Evolutionary conservation across 805 yeast genomes (phyloP).

Genomic region (Nakazawaea pomicola): DNA sequence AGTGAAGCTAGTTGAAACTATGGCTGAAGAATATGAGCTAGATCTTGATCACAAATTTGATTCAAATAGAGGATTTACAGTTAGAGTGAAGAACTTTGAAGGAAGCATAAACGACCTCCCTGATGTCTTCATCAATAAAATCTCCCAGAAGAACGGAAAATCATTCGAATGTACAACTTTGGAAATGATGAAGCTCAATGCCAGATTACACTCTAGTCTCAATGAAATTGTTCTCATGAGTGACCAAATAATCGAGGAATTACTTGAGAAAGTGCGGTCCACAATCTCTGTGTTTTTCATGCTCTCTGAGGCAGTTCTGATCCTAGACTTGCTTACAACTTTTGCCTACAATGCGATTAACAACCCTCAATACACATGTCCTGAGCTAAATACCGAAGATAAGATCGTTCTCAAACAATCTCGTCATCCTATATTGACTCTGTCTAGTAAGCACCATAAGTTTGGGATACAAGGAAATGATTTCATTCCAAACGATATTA

Average conservation of each 20-base stretch:
- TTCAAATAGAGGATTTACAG: slow-evolving; percentile 30
- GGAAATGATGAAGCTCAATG: slow-evolving; percentile 33
- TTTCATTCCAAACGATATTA: slow-evolving; percentile 36
- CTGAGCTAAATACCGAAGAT: slow-evolving; percentile 28
- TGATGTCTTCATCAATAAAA: slow-evolving; percentile 27
- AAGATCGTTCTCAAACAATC: slow-evolving; percentile 25
- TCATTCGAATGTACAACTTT: slow-evolving; percentile 35
- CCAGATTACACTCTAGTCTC: slow-evolving; percentile 32
- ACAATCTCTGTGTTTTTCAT: slow-evolving; percentile 33
- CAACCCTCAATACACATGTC: slow-evolving; percentile 23
- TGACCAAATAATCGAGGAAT: slow-evolving; percentile 30
- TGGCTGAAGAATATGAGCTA: slow-evolving; percentile 22
- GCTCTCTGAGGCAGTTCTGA: slow-evolving; percentile 37
- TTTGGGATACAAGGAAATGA: slow-evolving; percentile 25
- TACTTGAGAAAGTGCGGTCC: slow-evolving; percentile 22
- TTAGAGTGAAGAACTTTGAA: slow-evolving; percentile 24
- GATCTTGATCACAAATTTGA: slow-evolving; percentile 30
- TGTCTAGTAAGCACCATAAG: too few species aligned
- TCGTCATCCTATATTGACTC: slow-evolving; percentile 45
- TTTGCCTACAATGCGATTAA: slow-evolving; percentile 23
- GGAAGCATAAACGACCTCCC: slow-evolving; percentile 21
- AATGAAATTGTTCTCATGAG: slow-evolving; percentile 38
- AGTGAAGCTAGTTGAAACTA: slow-evolving; percentile 19
- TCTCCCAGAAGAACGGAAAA: slow-evolving; percentile 23
- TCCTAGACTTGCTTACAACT: slow-evolving; percentile 32